Evolutionary conservation across 306 rosid species (phyloP), one percentile per base, ranked within the genome.

Genomic region (Cicer chorassanicum): DNA sequence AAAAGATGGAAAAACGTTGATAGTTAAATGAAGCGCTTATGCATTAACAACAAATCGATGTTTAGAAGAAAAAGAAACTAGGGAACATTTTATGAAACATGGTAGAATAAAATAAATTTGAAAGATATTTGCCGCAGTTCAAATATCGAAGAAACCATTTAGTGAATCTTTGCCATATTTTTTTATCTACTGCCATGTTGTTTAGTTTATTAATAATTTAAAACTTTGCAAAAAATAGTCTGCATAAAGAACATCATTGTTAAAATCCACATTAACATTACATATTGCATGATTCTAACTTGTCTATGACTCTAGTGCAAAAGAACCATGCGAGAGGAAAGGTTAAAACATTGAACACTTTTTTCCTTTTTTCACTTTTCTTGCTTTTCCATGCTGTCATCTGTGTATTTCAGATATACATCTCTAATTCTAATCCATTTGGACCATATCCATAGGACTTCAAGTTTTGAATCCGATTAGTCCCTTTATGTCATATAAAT

Each of bases 281-380:
- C 73, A 55, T 54, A 8, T 19, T 72, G 24, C 40, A 38, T 65
- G 19, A 19, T 78, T 46, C 44, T 38, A 62, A n/a, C 64, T 56
- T 53, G 75, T 67, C n/a, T 57, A 7, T 46, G 34, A 57, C 75
- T n/a, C 70, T 62, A 2, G 16, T 41, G 8, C 46, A 48, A 50
- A 73, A 73, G 69, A 57, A 65, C 72, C 40, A 29, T n/a, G 43
- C 46, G 12, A 45, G 46, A 45, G 10, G 42, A 72, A 56, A 29
- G 43, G 70, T 57, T 16, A 62, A 65, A 65, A 15, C 45, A 19
- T 71, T 12, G 5, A 34, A 8, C 43, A 29, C 46, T 44, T 59
- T 34, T 68, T 46, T 6, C 51, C 49, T 55, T 29, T 38, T 8
- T 38, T 39, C n/a, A 29, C 36, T 4, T 14, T 9, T 46, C 15